Evolutionary conservation across 2,329 filamentous ascomycete genomes (phyloP), one percentile per base, ranked within the genome.

Genomic region (Magnaporthales sp.): DNA sequence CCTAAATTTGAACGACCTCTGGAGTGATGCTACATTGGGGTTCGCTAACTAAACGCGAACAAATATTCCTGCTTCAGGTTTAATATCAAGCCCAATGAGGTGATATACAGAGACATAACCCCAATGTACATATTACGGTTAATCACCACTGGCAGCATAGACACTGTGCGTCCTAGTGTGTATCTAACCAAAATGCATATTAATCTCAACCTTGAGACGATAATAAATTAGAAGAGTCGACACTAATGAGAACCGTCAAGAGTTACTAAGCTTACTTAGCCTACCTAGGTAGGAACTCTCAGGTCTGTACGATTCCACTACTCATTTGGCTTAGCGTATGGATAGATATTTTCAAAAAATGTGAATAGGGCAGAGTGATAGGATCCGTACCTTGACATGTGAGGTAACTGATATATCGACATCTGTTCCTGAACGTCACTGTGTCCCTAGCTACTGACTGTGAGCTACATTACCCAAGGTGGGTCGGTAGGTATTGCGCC

Each of bases 11-110:
- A 70, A 70, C 46, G 68, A 69, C n/a, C 70, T 72, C 32, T 72
- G 71, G 71, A 71, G 67, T 31, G 71, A 72, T 54, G 71, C 71
- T 60, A 71, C 70, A 2, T 70, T 69, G 69, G 71, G 71, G 29
- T 71, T 72, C 24, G 24, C 60, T 30, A 54, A 46, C 24, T 62
- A 46, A 29, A 54, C 8, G 10, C 22, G 26, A 1, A 60, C 11
- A 27, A 7, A 26, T 6, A 29, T 19, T 51, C n/a, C 4, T n/a
- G 38, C 6, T 8, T n/a, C 38, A 19, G 19, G 9, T 10, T n/a
- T 51, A 51, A 51, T n/a, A 46, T 51, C 38, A 51, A 51, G 19
- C 38, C 38, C 19, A 10, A 2, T 51, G 38, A 51, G 6, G 38
- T 51, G 38, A n/a, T 19, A n/a, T 15, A 51, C 6, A 51, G n/a